These are phyloP conservation scores for Penicillium taxi DNA, from an alignment of 495 filamentous ascomycete genomes.

Conservation along the genomic window DNA sequence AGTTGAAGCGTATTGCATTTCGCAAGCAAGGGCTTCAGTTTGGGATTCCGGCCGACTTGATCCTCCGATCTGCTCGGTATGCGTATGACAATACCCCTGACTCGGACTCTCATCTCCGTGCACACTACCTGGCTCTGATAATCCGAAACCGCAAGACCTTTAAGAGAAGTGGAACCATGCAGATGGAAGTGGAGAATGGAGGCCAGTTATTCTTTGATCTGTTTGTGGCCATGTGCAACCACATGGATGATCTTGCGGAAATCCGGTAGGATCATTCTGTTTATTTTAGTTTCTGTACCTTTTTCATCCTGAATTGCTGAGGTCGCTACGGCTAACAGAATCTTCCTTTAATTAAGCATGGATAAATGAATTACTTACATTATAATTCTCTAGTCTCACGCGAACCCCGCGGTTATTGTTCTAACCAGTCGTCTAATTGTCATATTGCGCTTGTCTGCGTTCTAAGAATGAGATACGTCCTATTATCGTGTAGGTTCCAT, in stretches of 20 bases:
- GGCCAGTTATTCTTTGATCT: slow-evolving; percentile 93
- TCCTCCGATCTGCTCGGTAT: slow-evolving; percentile 83
- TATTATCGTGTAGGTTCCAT: no score
- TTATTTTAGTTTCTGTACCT: neutral
- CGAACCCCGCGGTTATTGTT: slow-evolving; percentile 36
- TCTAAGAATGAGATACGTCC: no score
- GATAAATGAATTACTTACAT: slow-evolving; percentile 19
- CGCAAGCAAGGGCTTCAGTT: slow-evolving; percentile 86
- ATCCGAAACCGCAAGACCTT: slow-evolving; percentile 90
- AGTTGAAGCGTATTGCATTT: slow-evolving; percentile 78
- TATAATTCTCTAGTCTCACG: slow-evolving; percentile 23
- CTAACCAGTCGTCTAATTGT: slow-evolving; percentile 21
- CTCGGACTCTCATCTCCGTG: slow-evolving; percentile 79
- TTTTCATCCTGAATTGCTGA: neutral
- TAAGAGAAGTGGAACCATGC: slow-evolving; percentile 94
- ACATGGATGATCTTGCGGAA: slow-evolving; percentile 83
- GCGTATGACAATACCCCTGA: slow-evolving; percentile 92
- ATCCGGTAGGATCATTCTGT: slow-evolving; percentile 25
- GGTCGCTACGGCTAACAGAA: slow-evolving; percentile 10
- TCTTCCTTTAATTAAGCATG: neutral
- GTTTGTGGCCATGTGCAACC: slow-evolving; percentile 95
- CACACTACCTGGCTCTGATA: slow-evolving; percentile 90
- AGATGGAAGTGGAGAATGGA: slow-evolving; percentile 91
- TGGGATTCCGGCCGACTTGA: slow-evolving; percentile 77
- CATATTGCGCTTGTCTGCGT: no score